Conservation (phyloP, 1,284 basidiomycete genomes). For the Tilletia setariae region DNA sequence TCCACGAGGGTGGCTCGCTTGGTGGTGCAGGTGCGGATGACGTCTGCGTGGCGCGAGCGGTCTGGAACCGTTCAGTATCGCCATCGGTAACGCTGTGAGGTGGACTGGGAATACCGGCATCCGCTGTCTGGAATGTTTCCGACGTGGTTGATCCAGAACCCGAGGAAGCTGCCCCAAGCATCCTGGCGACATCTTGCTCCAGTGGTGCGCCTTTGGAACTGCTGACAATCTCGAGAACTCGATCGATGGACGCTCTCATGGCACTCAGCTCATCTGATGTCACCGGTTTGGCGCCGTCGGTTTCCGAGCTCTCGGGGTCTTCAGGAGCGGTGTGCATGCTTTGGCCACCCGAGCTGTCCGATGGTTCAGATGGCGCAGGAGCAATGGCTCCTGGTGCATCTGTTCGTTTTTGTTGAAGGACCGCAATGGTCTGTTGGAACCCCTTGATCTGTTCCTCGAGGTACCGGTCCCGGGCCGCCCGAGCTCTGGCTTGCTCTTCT, state of each 20-base stretch:
- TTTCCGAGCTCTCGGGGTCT: not conserved
- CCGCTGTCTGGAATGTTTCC: conserved; percentile 7
- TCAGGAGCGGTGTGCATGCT: conserved; percentile 7
- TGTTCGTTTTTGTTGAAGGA: conserved; percentile 28
- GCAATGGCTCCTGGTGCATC: conserved; percentile 18
- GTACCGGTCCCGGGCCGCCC: conserved; percentile 28
- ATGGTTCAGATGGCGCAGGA: conserved; percentile 7
- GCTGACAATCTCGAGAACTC: conserved; percentile 37
- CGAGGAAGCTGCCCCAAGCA: not conserved
- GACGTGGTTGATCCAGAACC: not conserved
- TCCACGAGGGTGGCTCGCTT: conserved; percentile 3
- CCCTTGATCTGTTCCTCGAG: conserved; percentile 36
- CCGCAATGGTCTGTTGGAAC: conserved; percentile 35
- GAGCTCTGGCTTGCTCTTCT: conserved; percentile 35
- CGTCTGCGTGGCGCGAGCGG: not conserved
- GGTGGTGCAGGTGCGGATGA: not conserved
- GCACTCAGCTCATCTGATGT: conserved; percentile 33
- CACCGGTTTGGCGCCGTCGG: not conserved
- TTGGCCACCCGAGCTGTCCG: conserved; percentile 10
- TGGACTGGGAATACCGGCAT: conserved; percentile 11
- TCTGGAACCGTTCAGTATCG: not conserved
- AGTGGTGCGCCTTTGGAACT: conserved; percentile 19
- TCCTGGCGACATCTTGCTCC: not conserved
- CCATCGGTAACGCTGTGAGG: conserved; percentile 9
- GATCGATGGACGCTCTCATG: conserved; percentile 43